Conservation (phyloP, 257 asterid genomes). For the Capsicum rhomboideum region DNA sequence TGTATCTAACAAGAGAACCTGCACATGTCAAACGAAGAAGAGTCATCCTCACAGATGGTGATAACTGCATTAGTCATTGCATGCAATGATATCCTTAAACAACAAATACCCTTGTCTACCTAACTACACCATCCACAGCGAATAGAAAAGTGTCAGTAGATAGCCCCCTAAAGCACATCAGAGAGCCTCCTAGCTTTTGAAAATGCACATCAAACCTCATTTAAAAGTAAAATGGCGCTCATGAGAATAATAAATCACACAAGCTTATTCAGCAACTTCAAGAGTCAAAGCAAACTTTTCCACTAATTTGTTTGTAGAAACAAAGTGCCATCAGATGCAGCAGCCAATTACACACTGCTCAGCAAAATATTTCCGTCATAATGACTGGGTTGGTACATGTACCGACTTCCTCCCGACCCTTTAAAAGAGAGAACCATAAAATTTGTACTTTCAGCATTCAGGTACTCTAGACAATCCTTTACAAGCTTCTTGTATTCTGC, state of each 20-base stretch:
- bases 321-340: background rate
- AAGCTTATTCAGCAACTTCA: background rate
- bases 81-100: background rate
- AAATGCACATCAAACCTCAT: background rate
- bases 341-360: background rate
- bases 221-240: background rate
- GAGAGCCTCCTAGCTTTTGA: background rate
- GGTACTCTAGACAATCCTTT: background rate
- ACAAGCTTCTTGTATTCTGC: background rate
- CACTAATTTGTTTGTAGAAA: background rate
- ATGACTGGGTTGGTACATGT: background rate
- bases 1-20: slow-evolving; percentile 69
- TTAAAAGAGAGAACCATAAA: background rate
- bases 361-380: background rate
- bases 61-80: background rate
- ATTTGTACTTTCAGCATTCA: background rate
- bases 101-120: background rate
- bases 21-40: slow-evolving; percentile 13
- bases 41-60: background rate
- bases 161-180: background rate
- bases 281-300: background rate
- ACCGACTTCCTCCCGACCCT: background rate
- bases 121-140: background rate
- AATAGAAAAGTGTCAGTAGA: background rate
- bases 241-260: background rate